Evolutionary conservation across 176 grass and related monocot genomes (phyloP).

Genomic region (Oryza rufipogon): DNA sequence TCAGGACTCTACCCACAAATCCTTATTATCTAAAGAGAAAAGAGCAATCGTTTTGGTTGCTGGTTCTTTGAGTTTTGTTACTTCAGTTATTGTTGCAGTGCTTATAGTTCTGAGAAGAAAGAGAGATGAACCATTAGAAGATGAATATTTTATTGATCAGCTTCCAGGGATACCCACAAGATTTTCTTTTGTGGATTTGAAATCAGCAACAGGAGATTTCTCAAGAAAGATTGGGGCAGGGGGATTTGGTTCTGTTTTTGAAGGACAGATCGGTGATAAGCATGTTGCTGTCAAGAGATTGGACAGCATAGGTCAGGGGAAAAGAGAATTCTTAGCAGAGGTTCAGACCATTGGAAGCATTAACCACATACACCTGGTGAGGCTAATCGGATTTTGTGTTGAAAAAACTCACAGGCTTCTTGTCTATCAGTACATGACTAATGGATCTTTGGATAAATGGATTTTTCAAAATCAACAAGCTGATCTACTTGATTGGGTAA

Average conservation of each 20-base stretch:
- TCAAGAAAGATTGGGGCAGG: slow-evolving; percentile 43
- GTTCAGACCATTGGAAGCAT: slow-evolving; percentile 63
- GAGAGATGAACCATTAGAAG: background rate
- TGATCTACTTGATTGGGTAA: slow-evolving; percentile 48
- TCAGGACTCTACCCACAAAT: background rate
- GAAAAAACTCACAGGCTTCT: slow-evolving; percentile 53
- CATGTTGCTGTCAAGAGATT: slow-evolving; percentile 61
- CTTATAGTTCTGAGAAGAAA: slow-evolving; percentile 4
- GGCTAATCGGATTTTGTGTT: slow-evolving; percentile 61
- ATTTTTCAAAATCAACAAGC: slow-evolving; percentile 46
- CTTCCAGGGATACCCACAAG: slow-evolving; percentile 49
- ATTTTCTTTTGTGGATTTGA: slow-evolving; percentile 58
- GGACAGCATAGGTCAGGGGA: slow-evolving; percentile 44
- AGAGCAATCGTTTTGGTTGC: background rate
- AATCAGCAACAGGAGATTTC: slow-evolving; percentile 46
- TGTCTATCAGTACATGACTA: slow-evolving; percentile 63
- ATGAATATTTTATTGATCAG: slow-evolving; percentile 26
- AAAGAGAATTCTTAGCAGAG: slow-evolving; percentile 52
- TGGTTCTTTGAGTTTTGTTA: slow-evolving; percentile 10
- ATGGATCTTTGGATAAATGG: slow-evolving; percentile 71
- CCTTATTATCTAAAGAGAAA: background rate
- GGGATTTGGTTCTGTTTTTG: slow-evolving; percentile 64
- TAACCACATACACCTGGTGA: slow-evolving; percentile 58
- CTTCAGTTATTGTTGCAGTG: background rate
- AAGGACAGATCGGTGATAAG: slow-evolving; percentile 47